Conservation (phyloP, 2,329 filamentous ascomycete species). For the Didymella exigua region DNA sequence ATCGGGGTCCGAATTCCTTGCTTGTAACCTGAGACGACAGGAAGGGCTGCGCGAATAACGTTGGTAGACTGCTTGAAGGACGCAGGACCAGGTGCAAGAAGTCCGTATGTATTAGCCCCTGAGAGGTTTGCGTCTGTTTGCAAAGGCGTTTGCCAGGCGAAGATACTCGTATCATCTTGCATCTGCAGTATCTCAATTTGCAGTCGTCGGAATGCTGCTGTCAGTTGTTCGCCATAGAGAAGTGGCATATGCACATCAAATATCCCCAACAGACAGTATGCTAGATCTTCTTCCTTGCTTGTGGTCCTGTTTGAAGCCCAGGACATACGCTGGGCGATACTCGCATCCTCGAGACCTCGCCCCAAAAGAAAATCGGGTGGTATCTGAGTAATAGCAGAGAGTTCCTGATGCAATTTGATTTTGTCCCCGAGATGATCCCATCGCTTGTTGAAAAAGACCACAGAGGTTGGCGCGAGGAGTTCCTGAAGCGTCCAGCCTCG, state of each 20-base stretch:
- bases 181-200: neutral
- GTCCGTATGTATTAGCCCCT: neutral
- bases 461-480: neutral
- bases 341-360: neutral
- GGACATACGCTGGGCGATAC: slow-evolving; percentile 5
- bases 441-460: neutral
- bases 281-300: slow-evolving; percentile 18
- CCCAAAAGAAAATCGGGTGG: neutral
- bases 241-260: slow-evolving; percentile 22
- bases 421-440: neutral
- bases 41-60: neutral
- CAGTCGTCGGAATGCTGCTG: neutral
- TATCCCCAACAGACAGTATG: slow-evolving; percentile 26
- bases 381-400: neutral
- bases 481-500: neutral
- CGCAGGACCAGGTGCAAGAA: neutral
- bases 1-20: neutral
- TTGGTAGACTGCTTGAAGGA: neutral
- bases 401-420: too few relatives aligned
- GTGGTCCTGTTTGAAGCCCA: slow-evolving; percentile 24
- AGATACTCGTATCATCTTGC: neutral
- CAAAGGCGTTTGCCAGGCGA: neutral
- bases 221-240: slow-evolving; percentile 18
- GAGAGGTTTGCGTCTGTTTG: neutral
- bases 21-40: neutral